These are phyloP conservation scores for Dendrobium officinale DNA, from an alignment of 106 monocot genomes.

Conservation along the genomic window DNA sequence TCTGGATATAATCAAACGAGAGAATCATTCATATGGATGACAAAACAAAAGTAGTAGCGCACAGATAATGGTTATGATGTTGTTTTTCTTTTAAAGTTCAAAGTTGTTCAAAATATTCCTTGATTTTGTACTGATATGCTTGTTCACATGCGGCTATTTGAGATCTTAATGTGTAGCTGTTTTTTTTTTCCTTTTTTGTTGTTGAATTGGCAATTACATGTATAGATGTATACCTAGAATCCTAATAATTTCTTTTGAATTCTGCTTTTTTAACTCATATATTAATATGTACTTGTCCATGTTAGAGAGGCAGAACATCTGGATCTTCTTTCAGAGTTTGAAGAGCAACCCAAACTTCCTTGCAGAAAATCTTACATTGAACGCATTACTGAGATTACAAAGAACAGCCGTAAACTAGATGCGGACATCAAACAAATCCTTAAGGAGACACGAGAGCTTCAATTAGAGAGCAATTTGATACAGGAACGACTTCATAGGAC, in stretches of 20 bases:
- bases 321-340: conserved; percentile 19
- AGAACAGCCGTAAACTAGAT: conserved; percentile 41
- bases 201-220: no score
- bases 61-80: not conserved
- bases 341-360: conserved; percentile 29
- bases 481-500: conserved; percentile 37
- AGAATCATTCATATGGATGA: not conserved
- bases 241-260: no score
- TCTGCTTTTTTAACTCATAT: not conserved
- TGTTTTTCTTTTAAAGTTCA: not conserved
- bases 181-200: not conserved
- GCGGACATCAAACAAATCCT: conserved; percentile 32
- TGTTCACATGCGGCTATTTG: not conserved
- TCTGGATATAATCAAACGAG: not conserved
- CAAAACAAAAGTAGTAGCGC: not conserved
- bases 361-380: conserved; percentile 41
- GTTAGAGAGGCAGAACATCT: conserved; percentile 28
- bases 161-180: not conserved
- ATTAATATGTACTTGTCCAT: not conserved
- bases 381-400: conserved; percentile 39
- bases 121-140: not conserved
- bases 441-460: conserved; percentile 33
- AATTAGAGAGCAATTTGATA: conserved; percentile 40
- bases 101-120: not conserved
- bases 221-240: no score